Evolutionary conservation across 106 monocot species (phyloP).

Genomic region (Alisma plantagoaquatica): DNA sequence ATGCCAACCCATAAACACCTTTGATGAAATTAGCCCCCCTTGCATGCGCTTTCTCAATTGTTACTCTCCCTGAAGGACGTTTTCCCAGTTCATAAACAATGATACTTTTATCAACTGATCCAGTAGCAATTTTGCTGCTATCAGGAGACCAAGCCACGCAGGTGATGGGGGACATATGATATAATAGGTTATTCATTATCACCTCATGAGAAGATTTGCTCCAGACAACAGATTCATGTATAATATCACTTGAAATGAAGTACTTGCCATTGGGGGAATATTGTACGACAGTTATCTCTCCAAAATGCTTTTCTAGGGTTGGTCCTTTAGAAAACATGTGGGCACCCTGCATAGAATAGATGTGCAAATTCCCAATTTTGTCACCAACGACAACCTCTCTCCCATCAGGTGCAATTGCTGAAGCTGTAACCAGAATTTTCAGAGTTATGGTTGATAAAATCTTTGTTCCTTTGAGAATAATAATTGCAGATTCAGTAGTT

Average conservation of each 20-base stretch:
- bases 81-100: conserved; percentile 78
- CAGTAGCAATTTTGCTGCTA: conserved; percentile 66
- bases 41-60: conserved; percentile 85
- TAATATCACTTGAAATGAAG: conserved; percentile 81
- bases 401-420: conserved; percentile 75
- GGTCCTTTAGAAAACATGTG: too few relatives aligned
- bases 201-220: conserved; percentile 69
- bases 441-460: conserved; percentile 44
- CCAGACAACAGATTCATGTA: conserved; percentile 97
- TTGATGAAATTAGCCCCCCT: too few relatives aligned
- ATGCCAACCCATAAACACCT: conserved; percentile 83
- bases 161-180: conserved; percentile 85
- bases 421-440: conserved; percentile 61
- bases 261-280: conserved; percentile 82
- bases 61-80: conserved; percentile 55
- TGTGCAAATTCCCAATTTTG: conserved; percentile 86
- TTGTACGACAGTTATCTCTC: conserved; percentile 66
- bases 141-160: conserved; percentile 96
- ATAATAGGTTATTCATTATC: conserved; percentile 93
- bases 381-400: conserved; percentile 69
- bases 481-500: conserved; percentile 59
- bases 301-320: conserved; percentile 82
- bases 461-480: conserved; percentile 45
- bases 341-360: conserved; percentile 67
- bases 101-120: conserved; percentile 78